Evolutionary conservation across 2,329 filamentous ascomycete species (phyloP), one percentile per base, ranked within the genome.

Genomic region (Ophiostoma sp.): DNA sequence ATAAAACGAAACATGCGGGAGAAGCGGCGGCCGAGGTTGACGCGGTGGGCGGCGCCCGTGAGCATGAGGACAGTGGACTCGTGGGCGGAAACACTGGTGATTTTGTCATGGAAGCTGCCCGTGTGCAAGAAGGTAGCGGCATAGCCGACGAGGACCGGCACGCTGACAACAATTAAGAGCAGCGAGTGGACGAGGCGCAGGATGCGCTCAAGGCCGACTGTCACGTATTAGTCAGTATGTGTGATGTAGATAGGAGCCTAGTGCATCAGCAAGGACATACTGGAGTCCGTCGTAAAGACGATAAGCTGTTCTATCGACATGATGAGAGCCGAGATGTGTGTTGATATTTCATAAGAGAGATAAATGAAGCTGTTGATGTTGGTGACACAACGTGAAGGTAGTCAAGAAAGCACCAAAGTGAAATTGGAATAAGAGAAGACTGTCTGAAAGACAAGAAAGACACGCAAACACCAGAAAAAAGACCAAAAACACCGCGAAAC

Each of bases 1-100:
- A 92, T 81, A 79, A 91, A 93, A 77, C 90, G 89, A 79, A 93
- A 91, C 73, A 92, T 83, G 15, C 92, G 89, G 78, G 93, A 86
- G 80, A 88, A 90, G 28, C 91, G 87, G 50, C 92, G 85, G 22
- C 82, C 81, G 59, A 88, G 78, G 75, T 84, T 85, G 71, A 89
- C 78, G 52, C 82, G 83, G 61, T 78, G 75, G 74, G 82, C 82
- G 22, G 88, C 77, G 15, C 72, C 76, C 22, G 55, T 33, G 0
- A 77, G 63, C 45, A 68, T 39, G 5, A n/a, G 2, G 11, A 81
- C 61, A 7, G 80, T 75, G 11, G 80, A 72, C 55, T 75, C 79
- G 75, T 74, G 76, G 69, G 61, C 75, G 31, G 36, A 11, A 33
- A 19, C 33, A 22, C 42, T 28, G 28, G n/a, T 25, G 45, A 36